Percentiles rank a stretch among this genome's conserved stretches.
These are phyloP conservation scores for Helotiales sp. DNA, from an alignment of 2,329 filamentous ascomycete genomes.

Conservation along the genomic window DNA sequence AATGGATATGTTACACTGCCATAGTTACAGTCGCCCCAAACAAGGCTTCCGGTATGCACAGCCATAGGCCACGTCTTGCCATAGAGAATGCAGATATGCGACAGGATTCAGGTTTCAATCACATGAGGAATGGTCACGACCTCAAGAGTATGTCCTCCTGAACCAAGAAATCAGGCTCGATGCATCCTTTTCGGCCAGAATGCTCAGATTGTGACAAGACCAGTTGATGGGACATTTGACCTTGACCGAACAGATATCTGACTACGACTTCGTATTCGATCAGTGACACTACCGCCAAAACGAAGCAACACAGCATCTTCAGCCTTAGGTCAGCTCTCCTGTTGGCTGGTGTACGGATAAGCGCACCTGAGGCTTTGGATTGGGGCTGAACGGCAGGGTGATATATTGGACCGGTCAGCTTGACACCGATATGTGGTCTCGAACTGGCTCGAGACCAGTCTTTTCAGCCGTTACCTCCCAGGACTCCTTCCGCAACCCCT, in stretches of 20 bases:
- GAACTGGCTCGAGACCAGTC: background rate
- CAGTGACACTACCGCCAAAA: slow-evolving; percentile 13
- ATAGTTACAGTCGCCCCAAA: slow-evolving; percentile 4
- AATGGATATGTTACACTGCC: background rate
- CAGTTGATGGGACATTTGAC: too few species aligned
- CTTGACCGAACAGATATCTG: background rate
- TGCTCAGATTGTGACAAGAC: slow-evolving; percentile 9
- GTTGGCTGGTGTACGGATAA: background rate
- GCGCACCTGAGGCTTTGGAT: background rate
- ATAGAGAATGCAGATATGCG: slow-evolving; percentile 5
- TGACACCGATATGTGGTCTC: background rate
- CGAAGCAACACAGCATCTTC: background rate
- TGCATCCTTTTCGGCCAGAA: slow-evolving; percentile 10
- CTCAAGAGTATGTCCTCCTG: background rate
- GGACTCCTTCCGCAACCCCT: background rate
- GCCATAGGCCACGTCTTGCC: slow-evolving; percentile 15
- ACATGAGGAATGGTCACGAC: slow-evolving; percentile 12
- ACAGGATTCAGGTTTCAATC: slow-evolving; percentile 18
- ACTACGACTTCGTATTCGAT: slow-evolving; percentile 10
- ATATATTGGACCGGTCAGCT: slow-evolving; percentile 4
- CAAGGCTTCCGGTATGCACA: slow-evolving; percentile 1
- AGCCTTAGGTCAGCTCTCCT: slow-evolving; percentile 23
- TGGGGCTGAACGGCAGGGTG: slow-evolving; percentile 13
- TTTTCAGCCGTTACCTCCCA: background rate
- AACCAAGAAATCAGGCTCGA: slow-evolving; percentile 6